These are phyloP conservation scores for Acrodontium crateriforme DNA, from an alignment of 2,329 filamentous ascomycete species.

Conservation along the genomic window DNA sequence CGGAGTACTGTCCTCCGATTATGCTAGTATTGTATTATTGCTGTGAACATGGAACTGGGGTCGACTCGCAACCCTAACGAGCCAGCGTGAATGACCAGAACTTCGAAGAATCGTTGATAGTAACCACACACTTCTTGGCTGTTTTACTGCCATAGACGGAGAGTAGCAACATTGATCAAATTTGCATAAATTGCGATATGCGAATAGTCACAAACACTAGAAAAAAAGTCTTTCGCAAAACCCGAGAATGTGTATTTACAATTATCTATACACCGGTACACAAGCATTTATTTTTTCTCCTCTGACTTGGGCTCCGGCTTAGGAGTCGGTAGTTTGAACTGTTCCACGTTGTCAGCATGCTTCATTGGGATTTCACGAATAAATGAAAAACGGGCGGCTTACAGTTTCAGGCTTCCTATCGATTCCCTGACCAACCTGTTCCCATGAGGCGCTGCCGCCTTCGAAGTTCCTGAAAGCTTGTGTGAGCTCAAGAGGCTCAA, in stretches of 20 bases:
- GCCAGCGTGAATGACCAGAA: no score
- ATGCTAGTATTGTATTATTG: no score
- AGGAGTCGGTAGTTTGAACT: constrained; percentile 88
- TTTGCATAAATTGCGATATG: no score
- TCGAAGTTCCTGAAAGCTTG: constrained; percentile 99
- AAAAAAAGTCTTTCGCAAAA: no score
- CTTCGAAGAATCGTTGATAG: no score
- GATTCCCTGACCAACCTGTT: constrained; percentile 56
- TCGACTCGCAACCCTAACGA: no score
- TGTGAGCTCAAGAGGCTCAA: constrained; percentile 92
- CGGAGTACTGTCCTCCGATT: no score
- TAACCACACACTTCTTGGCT: no score
- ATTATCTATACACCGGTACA: constrained; percentile 15
- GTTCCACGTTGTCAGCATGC: constrained; percentile 6
- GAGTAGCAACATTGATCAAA: no score
- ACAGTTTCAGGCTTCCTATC: constrained; percentile 64
- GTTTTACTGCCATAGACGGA: no score
- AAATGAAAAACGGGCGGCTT: constrained; percentile 17
- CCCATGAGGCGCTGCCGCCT: constrained; percentile 48
- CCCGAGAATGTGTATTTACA: constrained; percentile 29
- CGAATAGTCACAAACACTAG: no score
- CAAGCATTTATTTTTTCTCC: constrained; percentile 73
- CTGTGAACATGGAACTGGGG: no score
- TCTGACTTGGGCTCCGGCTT: constrained; percentile 89
- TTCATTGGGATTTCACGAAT: constrained; percentile 1